These are phyloP conservation scores for Inga oerstediana DNA, from an alignment of 306 rosid genomes.

Conservation along the genomic window DNA sequence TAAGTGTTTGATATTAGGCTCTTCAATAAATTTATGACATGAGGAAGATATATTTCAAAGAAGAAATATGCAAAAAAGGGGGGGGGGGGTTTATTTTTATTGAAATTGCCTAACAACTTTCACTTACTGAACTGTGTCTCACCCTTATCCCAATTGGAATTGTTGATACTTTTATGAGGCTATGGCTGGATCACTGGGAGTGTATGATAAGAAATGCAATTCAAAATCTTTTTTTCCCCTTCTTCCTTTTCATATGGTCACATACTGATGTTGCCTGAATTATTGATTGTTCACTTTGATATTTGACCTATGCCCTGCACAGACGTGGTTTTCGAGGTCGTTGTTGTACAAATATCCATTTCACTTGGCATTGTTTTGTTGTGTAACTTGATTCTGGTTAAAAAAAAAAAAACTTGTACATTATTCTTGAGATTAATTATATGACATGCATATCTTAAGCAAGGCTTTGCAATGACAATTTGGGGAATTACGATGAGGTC, in stretches of 20 bases:
- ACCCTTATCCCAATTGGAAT: background rate
- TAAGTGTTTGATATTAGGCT: background rate
- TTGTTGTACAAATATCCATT: constrained; percentile 11
- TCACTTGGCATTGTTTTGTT: background rate
- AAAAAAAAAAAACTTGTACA: no score
- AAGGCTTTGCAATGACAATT: no score
- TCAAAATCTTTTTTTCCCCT: background rate
- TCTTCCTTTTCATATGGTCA: constrained; percentile 21
- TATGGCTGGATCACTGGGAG: constrained; percentile 31
- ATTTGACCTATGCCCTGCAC: background rate
- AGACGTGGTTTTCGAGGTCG: background rate
- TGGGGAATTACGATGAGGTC: no score
- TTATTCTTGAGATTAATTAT: no score
- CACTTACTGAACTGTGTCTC: background rate
- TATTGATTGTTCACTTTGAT: constrained; percentile 22
- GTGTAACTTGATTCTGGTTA: background rate
- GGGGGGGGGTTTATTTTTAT: no score
- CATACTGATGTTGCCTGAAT: constrained; percentile 24
- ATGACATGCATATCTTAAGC: no score
- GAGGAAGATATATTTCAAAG: background rate
- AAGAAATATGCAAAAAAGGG: background rate
- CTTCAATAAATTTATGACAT: background rate
- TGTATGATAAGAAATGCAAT: constrained; percentile 39
- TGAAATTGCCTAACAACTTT: background rate
- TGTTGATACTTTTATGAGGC: constrained; percentile 32